Percentiles rank a stretch among this genome's conserved stretches.
phyloP scores from a whole-genome alignment of 305 asterid species.

The Caryopteris hybrid region DNA sequence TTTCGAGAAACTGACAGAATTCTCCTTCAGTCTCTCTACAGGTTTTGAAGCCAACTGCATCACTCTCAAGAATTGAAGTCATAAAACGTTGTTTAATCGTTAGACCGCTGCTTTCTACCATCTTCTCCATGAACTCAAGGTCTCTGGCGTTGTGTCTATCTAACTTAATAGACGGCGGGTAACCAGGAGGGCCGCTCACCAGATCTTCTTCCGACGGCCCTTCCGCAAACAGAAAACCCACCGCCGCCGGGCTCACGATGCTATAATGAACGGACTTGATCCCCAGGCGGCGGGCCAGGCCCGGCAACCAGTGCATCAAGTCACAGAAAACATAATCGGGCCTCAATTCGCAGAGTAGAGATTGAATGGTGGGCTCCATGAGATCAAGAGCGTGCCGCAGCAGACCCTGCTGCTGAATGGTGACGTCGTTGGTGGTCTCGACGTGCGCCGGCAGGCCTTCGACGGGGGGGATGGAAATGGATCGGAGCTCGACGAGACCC shows the following conservation, averaged over 20 bases:
- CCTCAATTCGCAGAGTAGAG: conserved; percentile 19
- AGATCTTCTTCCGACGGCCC: too few species aligned
- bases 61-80: conserved; percentile 13
- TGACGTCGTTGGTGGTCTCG: conserved; percentile 37
- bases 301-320: conserved; percentile 39
- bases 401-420: conserved; percentile 14
- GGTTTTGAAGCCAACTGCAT: conserved; percentile 33
- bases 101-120: too few species aligned
- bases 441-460: conserved; percentile 35
- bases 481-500: conserved; percentile 22
- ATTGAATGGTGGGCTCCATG: conserved; percentile 22
- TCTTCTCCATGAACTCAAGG: background rate
- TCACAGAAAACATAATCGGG: conserved; percentile 40
- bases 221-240: conserved; percentile 18
- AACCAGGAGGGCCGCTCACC: too few species aligned
- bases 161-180: conserved; percentile 13
- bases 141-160: conserved; percentile 11
- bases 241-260: conserved; percentile 23
- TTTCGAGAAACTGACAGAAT: conserved; percentile 24
- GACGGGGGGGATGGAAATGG: conserved; percentile 35
- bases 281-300: conserved; percentile 23
- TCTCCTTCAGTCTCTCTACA: conserved; percentile 42
- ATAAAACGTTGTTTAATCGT: conserved; percentile 20
- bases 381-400: conserved; percentile 37
- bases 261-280: conserved; percentile 28